Base-by-base conservation (phyloP, 2,329 filamentous ascomycete genomes). In the Ophiostoma pallidulum region DNA sequence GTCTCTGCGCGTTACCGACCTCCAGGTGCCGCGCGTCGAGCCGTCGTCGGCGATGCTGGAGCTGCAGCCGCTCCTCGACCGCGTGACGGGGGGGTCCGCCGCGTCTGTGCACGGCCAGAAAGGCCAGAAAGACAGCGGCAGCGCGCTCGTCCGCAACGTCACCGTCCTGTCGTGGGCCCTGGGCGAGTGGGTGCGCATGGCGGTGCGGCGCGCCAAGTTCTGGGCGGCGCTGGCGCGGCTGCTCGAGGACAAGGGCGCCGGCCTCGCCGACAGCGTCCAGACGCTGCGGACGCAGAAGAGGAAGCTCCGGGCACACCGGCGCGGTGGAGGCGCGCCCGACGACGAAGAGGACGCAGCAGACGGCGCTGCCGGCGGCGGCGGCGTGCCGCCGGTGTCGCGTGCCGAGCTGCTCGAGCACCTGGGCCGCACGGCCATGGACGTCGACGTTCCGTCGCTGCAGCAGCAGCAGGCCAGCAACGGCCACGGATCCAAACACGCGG, bases 141-240 rank as follows among this genome's bases (percentile, higher is more conserved):
- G 44, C 19, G 68, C 68, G 0, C 64, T 77, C 52, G 65, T 68
- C 8, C 68, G 69, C 31, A 83, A 86, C 51, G 62, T 85, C 0
- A 72, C 72, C 18, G 70, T 80, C 6, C 57, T 82, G 0, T 72
- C 73, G 4, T 86, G 81, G 80, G 81, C 80, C 0, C 78, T 86
- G 70, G 73, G 73, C 12, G 78, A 83, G 43, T 86, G 83, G 77
- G 72, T 80, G 51, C 75, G 80, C 3, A 62, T 82, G 2, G 77
- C 80, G 0, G 64, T 72, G 8, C 71, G 73, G 45, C 68, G 83
- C 8, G 82, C 82, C 0, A 66, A 66, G n/a, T 74, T 82, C 47
- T 86, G 82, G 82, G 67, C 68, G 20, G 65, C 63, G 1, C 64
- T 84, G 20, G 69, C 78, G 26, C 57, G 57, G 4, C 69, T 73